Percentiles rank a stretch among this genome's conserved stretches.
These are phyloP conservation scores for Trebouxia sp. DNA, from an alignment of 139 green algal species.

Conservation along the genomic window DNA sequence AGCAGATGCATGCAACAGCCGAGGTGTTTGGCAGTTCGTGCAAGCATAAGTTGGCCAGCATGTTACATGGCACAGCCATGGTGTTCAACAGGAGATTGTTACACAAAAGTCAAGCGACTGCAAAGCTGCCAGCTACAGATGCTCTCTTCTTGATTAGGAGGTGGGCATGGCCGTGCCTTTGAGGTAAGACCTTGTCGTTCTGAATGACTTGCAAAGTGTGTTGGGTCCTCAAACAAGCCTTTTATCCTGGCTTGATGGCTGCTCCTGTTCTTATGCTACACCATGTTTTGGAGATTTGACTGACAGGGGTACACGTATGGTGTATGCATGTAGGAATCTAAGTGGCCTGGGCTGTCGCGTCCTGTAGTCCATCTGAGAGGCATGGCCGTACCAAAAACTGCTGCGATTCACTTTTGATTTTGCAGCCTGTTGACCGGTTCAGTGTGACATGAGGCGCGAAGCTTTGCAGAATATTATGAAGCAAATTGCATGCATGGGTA, in stretches of 20 bases:
- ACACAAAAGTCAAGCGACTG: constrained; percentile 16
- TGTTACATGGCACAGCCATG: constrained; percentile 10
- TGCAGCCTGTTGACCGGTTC: too few species aligned
- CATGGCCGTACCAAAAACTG: constrained; percentile 5
- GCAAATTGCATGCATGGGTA: too few species aligned
- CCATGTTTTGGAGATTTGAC: neutral
- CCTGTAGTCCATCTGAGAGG: constrained; percentile 13
- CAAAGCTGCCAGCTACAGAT: constrained; percentile 13
- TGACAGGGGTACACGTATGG: constrained; percentile 8
- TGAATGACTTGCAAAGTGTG: constrained; percentile 13
- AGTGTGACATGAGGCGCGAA: too few species aligned
- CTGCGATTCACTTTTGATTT: neutral
- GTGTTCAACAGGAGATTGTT: constrained; percentile 16
- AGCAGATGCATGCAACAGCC: neutral
- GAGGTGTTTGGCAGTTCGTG: constrained; percentile 6
- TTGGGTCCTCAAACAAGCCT: constrained; percentile 14
- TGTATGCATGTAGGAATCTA: constrained; percentile 6
- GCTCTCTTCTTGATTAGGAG: constrained; percentile 7
- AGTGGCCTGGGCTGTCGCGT: constrained; percentile 3
- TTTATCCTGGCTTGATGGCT: constrained; percentile 11
- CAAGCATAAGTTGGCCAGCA: neutral
- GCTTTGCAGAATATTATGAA: too few species aligned
- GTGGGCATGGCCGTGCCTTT: neutral
- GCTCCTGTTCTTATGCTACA: neutral
- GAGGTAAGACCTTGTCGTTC: constrained; percentile 2